Conservation (phyloP, 1,284 basidiomycete species). For the Moesziomyces globuligerus region DNA sequence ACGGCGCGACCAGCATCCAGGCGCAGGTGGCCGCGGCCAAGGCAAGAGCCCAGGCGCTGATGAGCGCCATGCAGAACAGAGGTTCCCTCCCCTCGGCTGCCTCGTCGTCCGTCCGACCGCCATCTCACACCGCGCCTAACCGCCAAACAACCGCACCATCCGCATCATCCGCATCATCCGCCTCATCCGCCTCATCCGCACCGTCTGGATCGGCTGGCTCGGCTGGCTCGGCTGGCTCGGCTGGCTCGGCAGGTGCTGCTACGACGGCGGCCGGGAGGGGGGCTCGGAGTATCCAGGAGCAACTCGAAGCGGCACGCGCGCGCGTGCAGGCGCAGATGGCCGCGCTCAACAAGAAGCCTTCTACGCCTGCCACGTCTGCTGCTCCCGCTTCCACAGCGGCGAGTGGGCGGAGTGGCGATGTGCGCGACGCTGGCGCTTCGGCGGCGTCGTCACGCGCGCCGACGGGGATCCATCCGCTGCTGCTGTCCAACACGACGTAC, state of each 20-base stretch:
- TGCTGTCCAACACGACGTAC: constrained; percentile 30
- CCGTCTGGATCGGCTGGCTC: background rate
- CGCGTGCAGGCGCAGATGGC: constrained; percentile 45
- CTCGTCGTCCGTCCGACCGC: too few relatives aligned
- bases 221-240: too few relatives aligned
- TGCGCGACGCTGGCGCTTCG: background rate
- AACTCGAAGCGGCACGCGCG: constrained; percentile 53
- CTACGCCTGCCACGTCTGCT: background rate
- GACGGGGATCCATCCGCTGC: constrained; percentile 58
- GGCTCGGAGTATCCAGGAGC: constrained; percentile 37
- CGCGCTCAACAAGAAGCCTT: constrained; percentile 18
- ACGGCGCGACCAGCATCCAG: constrained; percentile 24
- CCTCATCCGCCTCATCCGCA: background rate
- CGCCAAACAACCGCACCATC: background rate
- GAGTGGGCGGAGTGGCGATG: background rate
- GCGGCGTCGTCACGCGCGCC: constrained; percentile 28
- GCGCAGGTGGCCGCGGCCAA: constrained; percentile 55
- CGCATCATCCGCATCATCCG: background rate
- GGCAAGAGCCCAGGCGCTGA: constrained; percentile 45
- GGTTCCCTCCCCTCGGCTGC: background rate
- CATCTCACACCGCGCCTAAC: too few relatives aligned
- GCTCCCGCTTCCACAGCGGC: constrained; percentile 1
- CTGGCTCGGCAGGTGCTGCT: background rate
- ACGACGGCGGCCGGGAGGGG: constrained; percentile 1
- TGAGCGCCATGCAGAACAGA: constrained; percentile 38